Evolutionary conservation across 2,329 filamentous ascomycete genomes (phyloP).

Genomic region (Epichloe uncinata): DNA sequence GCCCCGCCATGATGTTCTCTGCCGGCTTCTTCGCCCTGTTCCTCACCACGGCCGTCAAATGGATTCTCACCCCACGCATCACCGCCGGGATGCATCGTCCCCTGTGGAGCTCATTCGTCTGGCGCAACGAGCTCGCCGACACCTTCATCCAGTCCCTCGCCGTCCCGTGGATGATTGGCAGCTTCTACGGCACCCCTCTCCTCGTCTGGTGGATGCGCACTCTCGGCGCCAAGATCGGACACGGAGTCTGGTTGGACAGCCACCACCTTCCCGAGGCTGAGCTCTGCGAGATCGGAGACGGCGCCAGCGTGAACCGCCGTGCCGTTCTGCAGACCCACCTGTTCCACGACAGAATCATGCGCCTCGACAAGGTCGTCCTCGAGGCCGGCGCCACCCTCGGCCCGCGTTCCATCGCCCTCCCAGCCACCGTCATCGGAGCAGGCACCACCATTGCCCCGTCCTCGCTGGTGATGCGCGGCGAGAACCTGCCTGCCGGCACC

Average conservation of each 20-base stretch:
- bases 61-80: conserved; percentile 10
- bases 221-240: conserved; percentile 10
- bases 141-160: conserved; percentile 35
- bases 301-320: conserved; percentile 11
- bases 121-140: conserved; percentile 38
- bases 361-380: conserved; percentile 10
- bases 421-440: conserved; percentile 9
- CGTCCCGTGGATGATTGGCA: conserved; percentile 7
- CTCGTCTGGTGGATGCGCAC: conserved; percentile 9
- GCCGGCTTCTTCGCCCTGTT: conserved; percentile 2
- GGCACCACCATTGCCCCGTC: conserved; percentile 10
- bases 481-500: conserved; percentile 10
- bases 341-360: conserved; percentile 13
- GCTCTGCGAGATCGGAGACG: conserved; percentile 8
- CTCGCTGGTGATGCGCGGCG: conserved; percentile 12
- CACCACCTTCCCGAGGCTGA: conserved; percentile 12
- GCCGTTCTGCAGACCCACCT: conserved; percentile 11
- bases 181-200: conserved; percentile 10
- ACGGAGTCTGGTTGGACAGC: conserved; percentile 12
- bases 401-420: conserved; percentile 9
- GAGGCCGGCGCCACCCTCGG: conserved; percentile 10
- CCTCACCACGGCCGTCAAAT: conserved; percentile 9
- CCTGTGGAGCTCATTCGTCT: conserved; percentile 13
- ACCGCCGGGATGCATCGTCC: conserved; percentile 9
- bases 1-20: conserved; percentile 3